These are phyloP conservation scores for Erysimum cheiri DNA, from an alignment of 441 rosid species.

Conservation along the genomic window DNA sequence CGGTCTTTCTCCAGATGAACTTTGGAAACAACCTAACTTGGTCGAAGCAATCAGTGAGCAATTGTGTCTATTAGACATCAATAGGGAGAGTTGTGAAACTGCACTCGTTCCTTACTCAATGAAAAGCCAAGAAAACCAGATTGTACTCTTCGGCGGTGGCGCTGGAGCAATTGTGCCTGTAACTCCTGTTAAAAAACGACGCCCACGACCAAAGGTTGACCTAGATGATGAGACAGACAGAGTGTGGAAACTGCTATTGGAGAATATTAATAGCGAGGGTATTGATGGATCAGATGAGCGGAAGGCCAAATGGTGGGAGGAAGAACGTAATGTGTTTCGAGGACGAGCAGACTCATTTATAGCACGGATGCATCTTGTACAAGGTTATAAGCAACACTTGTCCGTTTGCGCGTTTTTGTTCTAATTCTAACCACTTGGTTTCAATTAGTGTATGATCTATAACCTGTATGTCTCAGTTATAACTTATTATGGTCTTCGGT, in stretches of 20 bases:
- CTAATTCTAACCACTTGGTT: not conserved
- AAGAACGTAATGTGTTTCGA: slow-evolving; percentile 61
- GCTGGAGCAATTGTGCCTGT: slow-evolving; percentile 55
- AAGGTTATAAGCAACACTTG: slow-evolving; percentile 51
- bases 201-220: slow-evolving; percentile 61
- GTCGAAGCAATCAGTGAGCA: slow-evolving; percentile 50
- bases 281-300: slow-evolving; percentile 68
- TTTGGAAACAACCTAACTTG: slow-evolving; percentile 44
- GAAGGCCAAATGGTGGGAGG: slow-evolving; percentile 67
- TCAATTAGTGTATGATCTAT: not conserved
- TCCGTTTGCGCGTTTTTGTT: not conserved
- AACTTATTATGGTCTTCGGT: slow-evolving; percentile 30
- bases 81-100: slow-evolving; percentile 51
- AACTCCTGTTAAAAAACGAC: slow-evolving; percentile 47
- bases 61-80: slow-evolving; percentile 54
- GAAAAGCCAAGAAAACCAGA: slow-evolving; percentile 46
- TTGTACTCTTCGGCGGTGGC: slow-evolving; percentile 50
- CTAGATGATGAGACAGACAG: slow-evolving; percentile 65
- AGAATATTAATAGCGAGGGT: slow-evolving; percentile 60
- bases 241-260: slow-evolving; percentile 70
- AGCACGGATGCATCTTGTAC: slow-evolving; percentile 79
- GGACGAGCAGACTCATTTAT: slow-evolving; percentile 74
- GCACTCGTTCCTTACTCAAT: slow-evolving; percentile 60
- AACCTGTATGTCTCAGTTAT: slow-evolving; percentile 3
- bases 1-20: slow-evolving; percentile 54